phyloP scores from a whole-genome alignment of 129 eudicot genomes.

The Centaurea solstitialis region DNA sequence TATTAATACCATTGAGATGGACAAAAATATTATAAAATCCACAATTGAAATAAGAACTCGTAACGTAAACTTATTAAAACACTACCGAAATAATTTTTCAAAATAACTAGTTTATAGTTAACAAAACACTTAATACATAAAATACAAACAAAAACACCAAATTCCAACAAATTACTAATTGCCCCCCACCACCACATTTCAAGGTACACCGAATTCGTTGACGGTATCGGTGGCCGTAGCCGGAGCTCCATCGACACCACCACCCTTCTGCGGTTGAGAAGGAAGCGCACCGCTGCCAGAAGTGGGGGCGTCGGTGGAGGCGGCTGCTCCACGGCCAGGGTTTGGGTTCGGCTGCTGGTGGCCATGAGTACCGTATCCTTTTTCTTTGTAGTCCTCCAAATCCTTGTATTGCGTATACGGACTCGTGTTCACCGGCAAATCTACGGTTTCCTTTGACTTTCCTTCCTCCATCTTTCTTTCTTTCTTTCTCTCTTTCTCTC shows the following conservation, averaged over 20 bases:
- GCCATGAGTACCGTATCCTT: slow-evolving; percentile 72
- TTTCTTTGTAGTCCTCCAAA: slow-evolving; percentile 69
- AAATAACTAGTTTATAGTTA: no score
- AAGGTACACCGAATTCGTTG: slow-evolving; percentile 52
- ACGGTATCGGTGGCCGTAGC: slow-evolving; percentile 41
- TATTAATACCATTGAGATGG: no score
- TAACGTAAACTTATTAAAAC: no score
- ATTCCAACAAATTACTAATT: not conserved
- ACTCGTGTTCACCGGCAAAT: slow-evolving; percentile 52
- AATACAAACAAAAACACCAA: no score
- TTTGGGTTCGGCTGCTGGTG: slow-evolving; percentile 49
- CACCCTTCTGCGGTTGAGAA: slow-evolving; percentile 17
- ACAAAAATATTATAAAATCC: no score
- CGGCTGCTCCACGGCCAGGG: slow-evolving; percentile 67
- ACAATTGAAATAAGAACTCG: no score
- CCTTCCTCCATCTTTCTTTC: slow-evolving; percentile 32
- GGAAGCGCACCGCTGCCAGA: slow-evolving; percentile 26
- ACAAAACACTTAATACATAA: no score
- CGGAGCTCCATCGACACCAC: not conserved
- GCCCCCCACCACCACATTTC: not conserved
- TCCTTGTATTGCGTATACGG: slow-evolving; percentile 78
- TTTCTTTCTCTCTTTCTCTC: not conserved
- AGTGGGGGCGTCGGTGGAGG: slow-evolving; percentile 91
- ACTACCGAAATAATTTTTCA: no score
- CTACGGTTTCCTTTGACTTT: slow-evolving; percentile 16